These are phyloP conservation scores for Xylaria arbuscula DNA, from an alignment of 2,329 filamentous ascomycete species.

Conservation along the genomic window DNA sequence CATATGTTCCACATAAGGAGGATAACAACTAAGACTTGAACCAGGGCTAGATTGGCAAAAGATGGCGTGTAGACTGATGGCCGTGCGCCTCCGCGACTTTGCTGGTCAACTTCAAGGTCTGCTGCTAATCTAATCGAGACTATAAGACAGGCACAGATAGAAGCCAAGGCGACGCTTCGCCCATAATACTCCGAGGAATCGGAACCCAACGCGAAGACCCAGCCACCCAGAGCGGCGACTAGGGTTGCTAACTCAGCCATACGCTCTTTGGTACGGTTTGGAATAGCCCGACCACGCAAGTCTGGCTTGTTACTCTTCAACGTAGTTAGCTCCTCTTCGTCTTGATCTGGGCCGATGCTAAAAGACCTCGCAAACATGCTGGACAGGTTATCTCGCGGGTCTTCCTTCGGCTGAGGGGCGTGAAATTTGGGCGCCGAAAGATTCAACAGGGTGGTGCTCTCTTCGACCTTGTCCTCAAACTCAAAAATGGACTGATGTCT, in stretches of 20 bases:
- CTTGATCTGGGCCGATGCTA: slow-evolving; percentile 49
- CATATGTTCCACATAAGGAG: slow-evolving; percentile 48
- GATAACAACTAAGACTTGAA: slow-evolving; percentile 44
- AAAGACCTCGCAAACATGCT: slow-evolving; percentile 51
- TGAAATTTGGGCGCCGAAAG: slow-evolving; percentile 48
- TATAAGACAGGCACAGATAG: slow-evolving; percentile 46
- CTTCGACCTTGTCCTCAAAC: slow-evolving; percentile 37
- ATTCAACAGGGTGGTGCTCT: slow-evolving; percentile 39
- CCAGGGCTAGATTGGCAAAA: slow-evolving; percentile 46
- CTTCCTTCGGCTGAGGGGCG: slow-evolving; percentile 47
- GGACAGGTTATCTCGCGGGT: slow-evolving; percentile 49
- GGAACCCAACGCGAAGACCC: slow-evolving; percentile 46
- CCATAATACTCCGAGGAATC: slow-evolving; percentile 46
- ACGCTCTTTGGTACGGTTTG: slow-evolving; percentile 42
- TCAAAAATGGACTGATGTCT: slow-evolving; percentile 40
- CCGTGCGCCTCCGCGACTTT: slow-evolving; percentile 39
- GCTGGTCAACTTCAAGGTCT: slow-evolving; percentile 47
- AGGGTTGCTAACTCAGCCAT: slow-evolving; percentile 45
- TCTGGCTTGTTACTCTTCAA: slow-evolving; percentile 15
- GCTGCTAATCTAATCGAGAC: slow-evolving; percentile 49
- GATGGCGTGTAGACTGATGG: slow-evolving; percentile 43
- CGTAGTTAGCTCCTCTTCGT: slow-evolving; percentile 31
- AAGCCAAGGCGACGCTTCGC: slow-evolving; percentile 44
- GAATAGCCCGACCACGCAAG: slow-evolving; percentile 12
- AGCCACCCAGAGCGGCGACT: slow-evolving; percentile 43